Base-by-base conservation (phyloP, 148 eudicot genomes). In the Rhododendron vialii region DNA sequence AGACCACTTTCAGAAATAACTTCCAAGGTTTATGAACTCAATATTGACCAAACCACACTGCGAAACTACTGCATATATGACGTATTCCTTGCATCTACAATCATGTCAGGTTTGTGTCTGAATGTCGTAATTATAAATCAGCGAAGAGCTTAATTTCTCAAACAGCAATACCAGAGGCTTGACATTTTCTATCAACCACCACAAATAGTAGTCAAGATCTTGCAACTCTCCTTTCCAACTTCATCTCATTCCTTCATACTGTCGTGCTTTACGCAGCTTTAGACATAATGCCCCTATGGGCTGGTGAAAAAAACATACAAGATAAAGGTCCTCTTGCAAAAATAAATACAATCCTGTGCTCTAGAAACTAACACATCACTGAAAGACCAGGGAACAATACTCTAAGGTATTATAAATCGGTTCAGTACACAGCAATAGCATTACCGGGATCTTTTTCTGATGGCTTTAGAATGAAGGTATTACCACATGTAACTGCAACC, bases 361-460 rank as follows among this genome's bases (percentile, higher is more conserved):
- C 43, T 38, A 38, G 43, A 38, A 38, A 38, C 43, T 38, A 38
- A 38, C 43, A n/a, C 45, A 3, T 57, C 53, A 41, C 33, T 22
- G 28, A 45, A 55, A 26, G 61, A 82, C 26, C 45, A 38, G 36
- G 36, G 47, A 43, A 78, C 61, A 81, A 18, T 53, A n/a, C 69
- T 17, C 43, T 13, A 30, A 36, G 14, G 45, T n/a, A 43, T 83
- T 53, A 26, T 65, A 67, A 15, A 48, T 8, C 6, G 10, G 63
- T 3, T 77, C 24, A 45, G 80, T n/a, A 81, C 36, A 81, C 10
- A 71, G 20, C 36, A 57, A 50, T 10, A 80, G 47, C 57, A 85
- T 86, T 84, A 93, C 98, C 95, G 86, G 98, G 92, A 89, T 88
- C 90, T 89, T 89, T 93, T 92, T 92, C 96, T n/a, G 96, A 92